Evolutionary conservation across 495 filamentous ascomycete species (phyloP), one percentile per base, ranked within the genome.

Genomic region (Aspergillus affinis): DNA sequence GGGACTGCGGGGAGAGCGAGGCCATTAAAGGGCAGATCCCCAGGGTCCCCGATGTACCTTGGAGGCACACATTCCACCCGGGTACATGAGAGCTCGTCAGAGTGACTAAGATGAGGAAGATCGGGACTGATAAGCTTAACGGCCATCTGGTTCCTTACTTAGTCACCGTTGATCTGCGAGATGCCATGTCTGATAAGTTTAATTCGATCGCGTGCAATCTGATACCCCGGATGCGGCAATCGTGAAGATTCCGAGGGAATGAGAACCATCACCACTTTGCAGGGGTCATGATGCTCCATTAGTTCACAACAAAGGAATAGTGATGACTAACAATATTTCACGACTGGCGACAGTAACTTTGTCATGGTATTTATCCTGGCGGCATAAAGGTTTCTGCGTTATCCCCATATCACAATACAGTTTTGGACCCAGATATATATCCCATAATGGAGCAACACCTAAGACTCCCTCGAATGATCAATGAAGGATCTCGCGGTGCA

Each of bases 21-120:
- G 36, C 18, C 23, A 17, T 44, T 55, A 9, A 55, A 55, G n/a
- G 12, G 29, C 6, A 20, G 20, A 21, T 12, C 53, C 18, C 18
- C 53, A 55, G 53, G 53, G 53, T 55, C 53, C 53, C 41, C 23
- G 41, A 45, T 45, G 53, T 55, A 55, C 53, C 53, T 55, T 55
- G 53, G 53, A 47, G 53, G 29, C 45, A 41, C 36, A 10, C 36
- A 41, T 41, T 41, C 36, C 36, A 41, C 36, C 36, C 36, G 36
- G 36, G 36, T 41, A 41, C 36, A 41, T 41, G 36, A 6, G 7
- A 32, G 29, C 29, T 32, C 29, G 29, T 32, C 29, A 26, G 36
- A 41, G 36, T 41, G 36, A 41, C 36, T 41, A 41, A 41, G 36
- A 41, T 41, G 36, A 41, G 36, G 36, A 17, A 41, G 36, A 41